Percentiles rank a stretch among this genome's conserved stretches.
phyloP scores from a whole-genome alignment of 2,329 filamentous ascomycete genomes.

The Neoarthrinium moseri region DNA sequence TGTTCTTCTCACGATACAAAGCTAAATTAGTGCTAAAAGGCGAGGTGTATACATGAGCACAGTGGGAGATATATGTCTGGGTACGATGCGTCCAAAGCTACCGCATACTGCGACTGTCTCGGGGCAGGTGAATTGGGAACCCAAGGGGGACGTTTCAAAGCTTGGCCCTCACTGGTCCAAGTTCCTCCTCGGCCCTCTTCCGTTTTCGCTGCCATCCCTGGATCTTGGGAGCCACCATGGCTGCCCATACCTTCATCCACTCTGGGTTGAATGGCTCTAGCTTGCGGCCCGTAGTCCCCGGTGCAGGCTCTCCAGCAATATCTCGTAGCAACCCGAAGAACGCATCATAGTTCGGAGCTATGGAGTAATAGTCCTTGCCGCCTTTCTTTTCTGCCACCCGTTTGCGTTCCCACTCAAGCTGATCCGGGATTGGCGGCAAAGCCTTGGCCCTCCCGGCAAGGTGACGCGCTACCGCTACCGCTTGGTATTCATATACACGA shows the following conservation, averaged over 20 bases:
- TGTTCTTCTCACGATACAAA: no score
- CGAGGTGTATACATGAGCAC: no score
- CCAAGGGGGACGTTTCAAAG: no score
- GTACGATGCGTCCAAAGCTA: no score
- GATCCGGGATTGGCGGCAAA: constrained; percentile 25
- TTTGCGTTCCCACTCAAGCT: constrained; percentile 30
- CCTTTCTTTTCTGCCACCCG: constrained; percentile 26
- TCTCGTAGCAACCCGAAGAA: constrained; percentile 38
- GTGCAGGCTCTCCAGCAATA: constrained; percentile 39
- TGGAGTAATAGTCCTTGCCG: constrained; percentile 31
- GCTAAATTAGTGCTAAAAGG: no score
- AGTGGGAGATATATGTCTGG: no score
- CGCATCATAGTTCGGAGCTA: constrained; percentile 29
- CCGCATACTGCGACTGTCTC: no score
- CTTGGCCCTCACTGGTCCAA: constrained; percentile 16
- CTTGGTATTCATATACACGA: constrained; percentile 37
- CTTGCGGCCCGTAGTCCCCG: constrained; percentile 33
- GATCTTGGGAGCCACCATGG: constrained; percentile 27
- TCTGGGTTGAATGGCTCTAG: constrained; percentile 40
- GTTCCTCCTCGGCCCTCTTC: constrained; percentile 24
- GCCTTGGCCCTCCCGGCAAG: constrained; percentile 28
- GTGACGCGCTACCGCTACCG: constrained; percentile 33
- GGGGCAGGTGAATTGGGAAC: no score
- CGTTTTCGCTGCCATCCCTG: constrained; percentile 25
- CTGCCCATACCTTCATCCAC: constrained; percentile 32